A percentile compares a stretch with the other conserved stretches of the same genome.
Evolutionary conservation across 2,329 filamentous ascomycete genomes (phyloP).

Genomic region (Pseudonectria buxi): DNA sequence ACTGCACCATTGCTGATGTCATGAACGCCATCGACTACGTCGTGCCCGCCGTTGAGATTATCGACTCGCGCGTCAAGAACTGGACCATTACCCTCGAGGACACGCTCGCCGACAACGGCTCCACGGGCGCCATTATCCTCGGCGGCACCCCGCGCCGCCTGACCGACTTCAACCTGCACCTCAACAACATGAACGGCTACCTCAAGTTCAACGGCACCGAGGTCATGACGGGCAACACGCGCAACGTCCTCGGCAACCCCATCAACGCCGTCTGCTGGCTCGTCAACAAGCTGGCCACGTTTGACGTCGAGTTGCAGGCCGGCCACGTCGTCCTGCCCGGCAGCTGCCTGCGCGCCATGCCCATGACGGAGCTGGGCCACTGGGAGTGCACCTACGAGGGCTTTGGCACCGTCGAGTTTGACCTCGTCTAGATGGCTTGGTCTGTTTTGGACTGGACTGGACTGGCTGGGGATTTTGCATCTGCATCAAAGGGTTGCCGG

Average conservation of each 20-base stretch:
- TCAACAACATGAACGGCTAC: conserved; percentile 13
- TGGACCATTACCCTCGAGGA: conserved; percentile 21
- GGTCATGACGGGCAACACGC: conserved; percentile 19
- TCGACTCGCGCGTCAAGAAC: conserved; percentile 21
- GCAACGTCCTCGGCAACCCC: conserved; percentile 21
- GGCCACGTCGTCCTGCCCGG: conserved; percentile 20
- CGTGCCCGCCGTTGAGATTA: conserved; percentile 23
- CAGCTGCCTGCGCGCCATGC: conserved; percentile 19
- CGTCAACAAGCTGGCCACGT: conserved; percentile 17
- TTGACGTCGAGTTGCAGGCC: conserved; percentile 15
- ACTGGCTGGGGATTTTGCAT: no score
- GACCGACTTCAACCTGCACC: conserved; percentile 14
- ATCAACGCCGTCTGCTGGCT: conserved; percentile 19
- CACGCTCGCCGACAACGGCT: conserved; percentile 22
- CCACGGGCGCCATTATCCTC: conserved; percentile 19
- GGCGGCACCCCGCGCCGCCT: conserved; percentile 18
- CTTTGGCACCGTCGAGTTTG: conserved; percentile 20
- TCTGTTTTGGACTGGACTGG: background rate
- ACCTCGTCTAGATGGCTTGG: conserved; percentile 9
- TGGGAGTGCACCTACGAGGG: conserved; percentile 19
- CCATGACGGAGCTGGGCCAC: conserved; percentile 14
- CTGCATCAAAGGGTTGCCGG: no score
- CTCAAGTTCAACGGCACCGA: conserved; percentile 19
- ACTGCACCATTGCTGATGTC: conserved; percentile 21
- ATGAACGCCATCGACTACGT: conserved; percentile 23